Evolutionary conservation across 331 rosid species (phyloP).

Genomic region (Stylosanthes scabra): DNA sequence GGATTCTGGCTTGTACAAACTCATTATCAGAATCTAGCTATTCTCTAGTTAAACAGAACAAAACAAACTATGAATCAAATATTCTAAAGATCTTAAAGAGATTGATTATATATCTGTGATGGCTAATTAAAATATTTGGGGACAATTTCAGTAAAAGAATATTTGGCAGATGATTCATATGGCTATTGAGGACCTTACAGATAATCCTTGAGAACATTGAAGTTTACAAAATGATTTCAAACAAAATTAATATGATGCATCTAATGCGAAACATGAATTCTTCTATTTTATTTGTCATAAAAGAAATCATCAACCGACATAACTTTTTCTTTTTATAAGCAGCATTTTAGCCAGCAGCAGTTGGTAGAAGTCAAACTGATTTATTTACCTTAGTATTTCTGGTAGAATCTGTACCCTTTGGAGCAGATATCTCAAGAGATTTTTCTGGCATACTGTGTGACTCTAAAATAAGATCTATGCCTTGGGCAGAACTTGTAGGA

Average conservation of each 20-base stretch:
- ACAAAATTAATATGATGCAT: slow-evolving; percentile 14
- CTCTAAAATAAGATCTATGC: slow-evolving; percentile 48
- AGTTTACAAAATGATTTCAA: slow-evolving; percentile 15
- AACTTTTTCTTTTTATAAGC: background rate
- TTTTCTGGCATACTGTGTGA: slow-evolving; percentile 43
- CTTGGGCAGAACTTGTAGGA: slow-evolving; percentile 44
- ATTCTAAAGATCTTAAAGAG: slow-evolving; percentile 28
- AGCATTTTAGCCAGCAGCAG: slow-evolving; percentile 24
- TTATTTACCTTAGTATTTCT: slow-evolving; percentile 69
- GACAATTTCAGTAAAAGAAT: slow-evolving; percentile 16
- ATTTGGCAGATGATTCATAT: background rate
- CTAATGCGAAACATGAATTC: slow-evolving; percentile 16
- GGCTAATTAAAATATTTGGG: slow-evolving; percentile 33
- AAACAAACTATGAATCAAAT: slow-evolving; percentile 1
- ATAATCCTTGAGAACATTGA: slow-evolving; percentile 13
- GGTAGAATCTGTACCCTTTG: slow-evolving; percentile 53
- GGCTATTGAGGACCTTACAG: background rate
- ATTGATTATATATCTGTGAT: slow-evolving; percentile 7
- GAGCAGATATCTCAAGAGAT: slow-evolving; percentile 50
- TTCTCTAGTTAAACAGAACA: slow-evolving; percentile 24
- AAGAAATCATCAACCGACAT: background rate
- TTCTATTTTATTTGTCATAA: slow-evolving; percentile 12
- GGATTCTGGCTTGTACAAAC: too few relatives aligned
- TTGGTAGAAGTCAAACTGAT: slow-evolving; percentile 21
- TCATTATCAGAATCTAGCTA: slow-evolving; percentile 21